Evolutionary conservation across 2,329 filamentous ascomycete genomes (phyloP), one percentile per base, ranked within the genome.

Genomic region (Blumeria hordei): DNA sequence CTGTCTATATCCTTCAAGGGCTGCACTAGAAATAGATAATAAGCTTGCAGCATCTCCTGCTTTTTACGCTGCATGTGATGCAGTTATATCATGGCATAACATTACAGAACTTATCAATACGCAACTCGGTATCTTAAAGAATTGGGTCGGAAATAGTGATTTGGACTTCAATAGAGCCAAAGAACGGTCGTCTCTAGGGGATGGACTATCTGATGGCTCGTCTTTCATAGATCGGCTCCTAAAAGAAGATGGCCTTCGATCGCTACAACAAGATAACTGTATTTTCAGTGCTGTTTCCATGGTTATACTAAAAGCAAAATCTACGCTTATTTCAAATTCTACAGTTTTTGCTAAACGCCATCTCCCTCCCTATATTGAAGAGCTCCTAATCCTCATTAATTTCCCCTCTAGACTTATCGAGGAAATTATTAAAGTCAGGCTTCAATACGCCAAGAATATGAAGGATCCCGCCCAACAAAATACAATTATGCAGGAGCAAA

Each of bases 21-120:
- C 78, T 57, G 77, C 84, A 6, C 76, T 98, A 58, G 78, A 84
- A 58, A 68, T 72, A 2, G 83, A 83, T 21, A 84, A 95, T 65
- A 83, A 86, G 28, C 71, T 82, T 43, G 85, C 86, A 54, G 80
- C 78, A 33, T 93, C 88, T 1, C 74, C 78, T 34, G 76, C 81
- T 34, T 98, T 88, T 69, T 74, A 77, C 58, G 82, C 88, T 58
- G 87, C 87, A 33, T 92, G 84, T 63, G 85, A 94, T 65, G 83
- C 90, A 52, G 83, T 98, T 60, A 80, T 94, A 58, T 82, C 90
- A 3, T 98, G 92, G 92, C 83, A 94, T 72, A 98, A 96, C 68
- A 95, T 88, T 54, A 95, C 88, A 35, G 81, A 90, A 65, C 80
- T 94, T 64, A 96, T 98, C 73, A 94, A 93, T 67, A 94, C 86